Conservation (phyloP, 371 early-diverging fungal species). For the Zychaea mexicana region DNA sequence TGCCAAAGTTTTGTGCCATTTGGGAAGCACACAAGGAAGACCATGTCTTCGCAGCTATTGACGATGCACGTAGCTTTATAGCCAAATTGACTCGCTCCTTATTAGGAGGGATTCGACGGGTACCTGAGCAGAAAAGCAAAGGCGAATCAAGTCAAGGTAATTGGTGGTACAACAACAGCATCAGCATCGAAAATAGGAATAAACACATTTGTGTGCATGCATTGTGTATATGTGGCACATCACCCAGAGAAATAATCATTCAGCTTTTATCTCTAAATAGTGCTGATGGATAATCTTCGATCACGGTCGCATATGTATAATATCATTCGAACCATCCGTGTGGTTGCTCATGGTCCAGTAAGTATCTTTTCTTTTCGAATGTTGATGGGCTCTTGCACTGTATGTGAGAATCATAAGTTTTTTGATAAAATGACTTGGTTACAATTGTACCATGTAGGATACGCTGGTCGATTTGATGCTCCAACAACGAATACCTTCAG, state of each 20-base stretch:
- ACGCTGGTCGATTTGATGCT: slow-evolving; percentile 33
- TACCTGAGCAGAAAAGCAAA: slow-evolving; percentile 40
- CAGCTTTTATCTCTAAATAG: slow-evolving; percentile 20
- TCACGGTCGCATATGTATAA: slow-evolving; percentile 45
- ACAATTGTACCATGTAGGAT: slow-evolving; percentile 20
- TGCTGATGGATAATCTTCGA: slow-evolving; percentile 44
- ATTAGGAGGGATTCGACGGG: slow-evolving; percentile 40
- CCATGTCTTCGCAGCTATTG: slow-evolving; percentile 22
- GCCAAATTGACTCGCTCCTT: slow-evolving; percentile 39
- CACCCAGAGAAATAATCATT: not conserved
- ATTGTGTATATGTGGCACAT: no score
- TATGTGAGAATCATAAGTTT: not conserved
- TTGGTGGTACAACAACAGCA: no score
- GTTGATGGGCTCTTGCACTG: no score
- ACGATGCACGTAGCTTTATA: slow-evolving; percentile 42
- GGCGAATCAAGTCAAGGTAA: slow-evolving; percentile 48
- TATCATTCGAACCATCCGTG: slow-evolving; percentile 35
- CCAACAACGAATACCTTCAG: slow-evolving; percentile 50
- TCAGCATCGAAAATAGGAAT: not conserved
- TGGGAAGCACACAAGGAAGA: slow-evolving; percentile 26
- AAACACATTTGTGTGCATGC: not conserved
- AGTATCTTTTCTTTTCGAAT: slow-evolving; percentile 3
- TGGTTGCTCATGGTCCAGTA: slow-evolving; percentile 48
- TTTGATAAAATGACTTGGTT: not conserved
- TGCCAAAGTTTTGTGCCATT: slow-evolving; percentile 32